A percentile compares a stretch with the other conserved stretches of the same genome.
Conservation (phyloP, 768 basidiomycete genomes). For the Xerocomellus intermedius region DNA sequence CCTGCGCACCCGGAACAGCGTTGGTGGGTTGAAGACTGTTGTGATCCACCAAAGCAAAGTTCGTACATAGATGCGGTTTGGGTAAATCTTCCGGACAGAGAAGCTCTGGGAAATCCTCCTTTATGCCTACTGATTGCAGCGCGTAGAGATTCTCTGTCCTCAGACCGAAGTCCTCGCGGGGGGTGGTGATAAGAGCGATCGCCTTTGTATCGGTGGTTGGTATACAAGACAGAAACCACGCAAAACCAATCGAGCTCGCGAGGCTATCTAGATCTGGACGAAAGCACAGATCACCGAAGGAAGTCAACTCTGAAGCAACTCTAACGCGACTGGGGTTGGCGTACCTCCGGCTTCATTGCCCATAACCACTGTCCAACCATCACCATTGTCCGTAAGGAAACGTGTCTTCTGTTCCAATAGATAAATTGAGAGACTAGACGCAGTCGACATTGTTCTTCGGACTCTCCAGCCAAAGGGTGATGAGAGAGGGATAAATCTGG, state of each 20-base stretch:
- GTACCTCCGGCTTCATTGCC: conserved; percentile 97
- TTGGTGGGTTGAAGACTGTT: conserved; percentile 62
- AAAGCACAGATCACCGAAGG: background rate
- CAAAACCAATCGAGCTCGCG: conserved; percentile 81
- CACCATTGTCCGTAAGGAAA: conserved; percentile 59
- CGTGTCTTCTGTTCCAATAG: conserved; percentile 49
- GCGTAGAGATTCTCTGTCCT: conserved; percentile 88
- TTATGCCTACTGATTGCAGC: conserved; percentile 56
- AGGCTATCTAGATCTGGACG: conserved; percentile 82
- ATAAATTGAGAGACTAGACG: conserved; percentile 35
- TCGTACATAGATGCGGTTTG: conserved; percentile 38
- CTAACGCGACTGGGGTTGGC: background rate
- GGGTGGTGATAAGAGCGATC: conserved; percentile 73
- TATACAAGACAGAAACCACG: conserved; percentile 60
- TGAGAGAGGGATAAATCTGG: background rate
- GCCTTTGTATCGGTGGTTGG: conserved; percentile 40
- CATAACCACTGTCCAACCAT: conserved; percentile 83
- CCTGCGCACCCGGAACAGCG: conserved; percentile 40
- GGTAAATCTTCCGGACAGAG: conserved; percentile 71
- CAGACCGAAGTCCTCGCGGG: conserved; percentile 64
- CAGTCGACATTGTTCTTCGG: conserved; percentile 22
- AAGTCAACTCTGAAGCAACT: background rate
- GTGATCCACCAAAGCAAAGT: conserved; percentile 88
- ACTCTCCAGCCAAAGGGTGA: background rate
- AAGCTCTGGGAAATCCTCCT: conserved; percentile 50